Conservation (phyloP, 768 basidiomycete species). For the Hortiboletus campestris region DNA sequence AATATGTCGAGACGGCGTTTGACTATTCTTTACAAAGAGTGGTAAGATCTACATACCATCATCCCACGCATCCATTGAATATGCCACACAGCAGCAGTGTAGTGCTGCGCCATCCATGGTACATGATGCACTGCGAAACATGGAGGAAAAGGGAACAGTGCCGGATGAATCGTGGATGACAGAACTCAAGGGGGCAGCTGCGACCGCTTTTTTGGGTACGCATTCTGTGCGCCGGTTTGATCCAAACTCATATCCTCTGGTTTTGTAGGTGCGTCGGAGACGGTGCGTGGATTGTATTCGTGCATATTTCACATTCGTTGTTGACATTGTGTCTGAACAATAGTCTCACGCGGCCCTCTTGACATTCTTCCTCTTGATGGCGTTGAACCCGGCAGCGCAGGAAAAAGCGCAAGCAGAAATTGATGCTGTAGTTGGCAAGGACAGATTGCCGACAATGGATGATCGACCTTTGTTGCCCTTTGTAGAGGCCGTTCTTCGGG, state of each 20-base stretch:
- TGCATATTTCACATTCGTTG: not conserved
- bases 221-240: too few species aligned
- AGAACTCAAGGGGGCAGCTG: not conserved
- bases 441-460: slow-evolving; percentile 1
- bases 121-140: not conserved
- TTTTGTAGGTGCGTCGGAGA: not conserved
- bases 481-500: slow-evolving; percentile 11
- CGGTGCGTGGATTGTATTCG: not conserved
- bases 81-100: not conserved
- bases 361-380: not conserved
- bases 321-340: not conserved
- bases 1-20: slow-evolving; percentile 1
- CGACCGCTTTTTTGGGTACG: not conserved
- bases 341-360: not conserved
- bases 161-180: not conserved
- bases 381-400: slow-evolving; percentile 1
- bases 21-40: slow-evolving; percentile 4
- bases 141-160: not conserved
- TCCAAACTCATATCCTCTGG: not conserved
- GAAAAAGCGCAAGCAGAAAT: slow-evolving; percentile 8
- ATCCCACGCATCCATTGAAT: not conserved
- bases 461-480: slow-evolving; percentile 12
- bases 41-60: not conserved
- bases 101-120: not conserved
- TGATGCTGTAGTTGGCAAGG: slow-evolving; percentile 4